Evolutionary conservation across 2,329 filamentous ascomycete genomes (phyloP), one percentile per base, ranked within the genome.

Genomic region (Phaeosphaeria sp.): DNA sequence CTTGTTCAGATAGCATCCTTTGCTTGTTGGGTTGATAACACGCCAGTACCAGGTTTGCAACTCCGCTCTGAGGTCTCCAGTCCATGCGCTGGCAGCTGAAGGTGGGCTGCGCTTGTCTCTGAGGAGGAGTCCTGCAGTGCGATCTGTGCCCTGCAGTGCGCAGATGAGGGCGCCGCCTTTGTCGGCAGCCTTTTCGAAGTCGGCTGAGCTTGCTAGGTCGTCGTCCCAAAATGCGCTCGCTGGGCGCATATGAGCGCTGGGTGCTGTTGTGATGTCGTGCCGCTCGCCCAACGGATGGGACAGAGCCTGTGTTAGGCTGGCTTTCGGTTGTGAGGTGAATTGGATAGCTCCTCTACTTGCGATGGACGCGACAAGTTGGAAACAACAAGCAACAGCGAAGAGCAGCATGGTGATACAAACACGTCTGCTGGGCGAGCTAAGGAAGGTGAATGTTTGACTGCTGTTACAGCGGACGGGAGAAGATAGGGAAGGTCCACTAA

Each of bases 1-100:
- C 0, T 50, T 53, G 20, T 59, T 54, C 17, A 63, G 52, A 11
- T 63, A 58, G 30, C 62, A 67, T 2, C 48, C 53, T 36, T 50
- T 63, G 1, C 46, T 55, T 17, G 55, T 25, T 2, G 60, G 56
- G 10, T 42, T 23, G 11, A 54, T 20, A 9, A 53, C 47, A 7
- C 41, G 53, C 64, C 67, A 71, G 22, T 62, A 57, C 67, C 67
- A 69, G 3, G 30, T 52, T 1, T 41, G n/a, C 9, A 68, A 47
- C 17, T 61, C 58, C 1, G 52, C 30, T 30, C 48, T 51, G 20
- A 66, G 58, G 27, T 67, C 59, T 17, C 60, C 61, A 9, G 48
- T 56, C 62, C 64, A 69, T 1, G 20, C 42, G 22, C 64, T 68
- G 6, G 58, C 52, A 2, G 61, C 60, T 6, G 66, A 69, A 1